Evolutionary conservation across 2,329 filamentous ascomycete genomes (phyloP), one percentile per base, ranked within the genome.

Genomic region (Sporothrix pseudoabietina): DNA sequence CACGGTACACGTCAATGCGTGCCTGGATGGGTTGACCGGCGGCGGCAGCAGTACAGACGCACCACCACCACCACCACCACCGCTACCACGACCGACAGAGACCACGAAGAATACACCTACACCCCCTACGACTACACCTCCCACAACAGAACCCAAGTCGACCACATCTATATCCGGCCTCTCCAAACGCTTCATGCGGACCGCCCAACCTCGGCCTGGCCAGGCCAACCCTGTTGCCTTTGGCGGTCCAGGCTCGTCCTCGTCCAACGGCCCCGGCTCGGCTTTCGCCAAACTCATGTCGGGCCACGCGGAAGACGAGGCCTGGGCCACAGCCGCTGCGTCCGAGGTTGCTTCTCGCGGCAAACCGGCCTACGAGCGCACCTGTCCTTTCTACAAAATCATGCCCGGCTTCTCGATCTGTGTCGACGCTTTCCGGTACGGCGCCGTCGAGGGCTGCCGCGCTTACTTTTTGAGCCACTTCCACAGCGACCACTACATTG

Each of bases 391-490:
- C 78, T 99, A 99, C 85, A 99, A 99, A 82, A 98, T 98, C 76
- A 91, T 99, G 83, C 94, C 95, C 0, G 94, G 94, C 0, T 92
- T 98, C 78, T 93, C 88, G 76, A 97, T 98, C 71, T 97, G 94
- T 73, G 96, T 99, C 0, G 96, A 99, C 81, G 96, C 96, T 0
- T 97, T 99, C 79, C 90, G 95, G 26, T 99, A 98, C 79, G 96
- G 96, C 1, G 94, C 94, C 9, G 93, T 99, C 0, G 88, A 97
- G 79, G 94, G 94, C 0, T 97, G 94, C 80, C 91, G 92, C 71
- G 96, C 95, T 1, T 99, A 99, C 80, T 99, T 99, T 77, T 87
- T 99, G 12, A 98, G 94, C 78, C 96, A 99, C 80, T 99, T 98
- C 77, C 96, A 99, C 81, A 98, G 94, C 78, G 96, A 99, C 80